Conservation (phyloP, 345 rosid species). For the Erodium maritimum region DNA sequence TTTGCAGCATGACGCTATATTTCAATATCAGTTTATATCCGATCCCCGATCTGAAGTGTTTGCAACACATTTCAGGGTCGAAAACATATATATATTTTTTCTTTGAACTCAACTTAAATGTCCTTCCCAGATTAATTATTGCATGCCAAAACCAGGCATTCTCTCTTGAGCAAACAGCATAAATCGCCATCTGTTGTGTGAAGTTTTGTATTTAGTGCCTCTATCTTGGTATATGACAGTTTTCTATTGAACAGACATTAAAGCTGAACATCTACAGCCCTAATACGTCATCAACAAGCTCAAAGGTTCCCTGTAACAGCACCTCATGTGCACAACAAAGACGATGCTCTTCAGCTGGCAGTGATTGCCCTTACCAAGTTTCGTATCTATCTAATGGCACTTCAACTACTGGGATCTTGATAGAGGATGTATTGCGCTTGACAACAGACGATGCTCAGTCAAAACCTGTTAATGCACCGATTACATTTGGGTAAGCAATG, state of each 20-base stretch:
- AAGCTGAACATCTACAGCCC: constrained; percentile 62
- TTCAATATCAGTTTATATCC: background rate
- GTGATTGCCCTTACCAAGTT: constrained; percentile 52
- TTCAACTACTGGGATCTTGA: constrained; percentile 52
- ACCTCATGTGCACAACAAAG: constrained; percentile 25
- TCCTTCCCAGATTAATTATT: background rate
- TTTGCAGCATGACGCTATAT: too few species aligned
- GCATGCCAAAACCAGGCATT: background rate
- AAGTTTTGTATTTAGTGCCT: background rate
- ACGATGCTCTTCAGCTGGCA: constrained; percentile 38
- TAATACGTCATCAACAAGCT: constrained; percentile 52
- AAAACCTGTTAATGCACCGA: constrained; percentile 32
- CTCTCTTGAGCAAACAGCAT: background rate
- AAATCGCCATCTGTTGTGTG: background rate
- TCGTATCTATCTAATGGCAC: constrained; percentile 63
- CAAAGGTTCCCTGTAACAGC: constrained; percentile 51
- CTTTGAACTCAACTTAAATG: background rate
- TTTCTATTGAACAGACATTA: constrained; percentile 23
- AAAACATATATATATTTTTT: background rate
- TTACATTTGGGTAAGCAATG: constrained; percentile 52
- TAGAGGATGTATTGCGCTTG: constrained; percentile 63
- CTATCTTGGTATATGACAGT: background rate
- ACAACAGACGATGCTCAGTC: constrained; percentile 25
- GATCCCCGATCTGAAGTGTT: background rate
- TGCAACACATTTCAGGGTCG: background rate